A percentile compares a stretch with the other conserved stretches of the same genome.
Evolutionary conservation across 1,139 yeast species (phyloP).

Genomic region (Geotrichum aggregatum): DNA sequence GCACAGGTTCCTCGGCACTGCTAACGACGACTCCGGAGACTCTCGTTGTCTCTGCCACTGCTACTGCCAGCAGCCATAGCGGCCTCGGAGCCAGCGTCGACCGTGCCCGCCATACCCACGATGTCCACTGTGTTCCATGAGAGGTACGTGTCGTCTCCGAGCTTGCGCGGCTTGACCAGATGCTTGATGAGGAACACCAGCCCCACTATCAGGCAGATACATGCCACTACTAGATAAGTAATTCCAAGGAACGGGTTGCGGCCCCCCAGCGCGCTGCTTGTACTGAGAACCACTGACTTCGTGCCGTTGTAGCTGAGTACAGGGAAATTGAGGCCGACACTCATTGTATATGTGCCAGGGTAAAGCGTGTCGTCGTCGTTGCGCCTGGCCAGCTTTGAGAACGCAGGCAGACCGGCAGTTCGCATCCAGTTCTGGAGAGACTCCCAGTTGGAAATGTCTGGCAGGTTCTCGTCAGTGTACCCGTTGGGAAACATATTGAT

Average conservation of each 20-base stretch:
- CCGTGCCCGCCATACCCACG: not conserved
- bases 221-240: slow-evolving; percentile 88
- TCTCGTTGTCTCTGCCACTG: slow-evolving; percentile 10
- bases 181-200: slow-evolving; percentile 58
- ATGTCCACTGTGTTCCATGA: slow-evolving; percentile 55
- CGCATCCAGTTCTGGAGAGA: slow-evolving; percentile 98
- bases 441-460: slow-evolving; percentile 71
- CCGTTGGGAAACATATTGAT: slow-evolving; percentile 75
- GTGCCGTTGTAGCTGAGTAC: slow-evolving; percentile 78
- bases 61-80: slow-evolving; percentile 14
- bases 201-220: slow-evolving; percentile 63
- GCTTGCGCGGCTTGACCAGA: slow-evolving; percentile 61
- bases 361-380: slow-evolving; percentile 62
- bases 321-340: slow-evolving; percentile 83
- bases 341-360: slow-evolving; percentile 66
- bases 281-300: slow-evolving; percentile 73
- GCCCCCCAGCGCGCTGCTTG: slow-evolving; percentile 87
- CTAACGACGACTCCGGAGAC: slow-evolving; percentile 6
- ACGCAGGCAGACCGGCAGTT: slow-evolving; percentile 82
- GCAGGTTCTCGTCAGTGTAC: slow-evolving; percentile 76
- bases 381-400: slow-evolving; percentile 74
- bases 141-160: slow-evolving; percentile 67
- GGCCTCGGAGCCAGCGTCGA: not conserved
- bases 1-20: not conserved
- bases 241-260: slow-evolving; percentile 83